phyloP scores from a whole-genome alignment of 1,284 basidiomycete genomes.

The Moesziomyces globuligerus region DNA sequence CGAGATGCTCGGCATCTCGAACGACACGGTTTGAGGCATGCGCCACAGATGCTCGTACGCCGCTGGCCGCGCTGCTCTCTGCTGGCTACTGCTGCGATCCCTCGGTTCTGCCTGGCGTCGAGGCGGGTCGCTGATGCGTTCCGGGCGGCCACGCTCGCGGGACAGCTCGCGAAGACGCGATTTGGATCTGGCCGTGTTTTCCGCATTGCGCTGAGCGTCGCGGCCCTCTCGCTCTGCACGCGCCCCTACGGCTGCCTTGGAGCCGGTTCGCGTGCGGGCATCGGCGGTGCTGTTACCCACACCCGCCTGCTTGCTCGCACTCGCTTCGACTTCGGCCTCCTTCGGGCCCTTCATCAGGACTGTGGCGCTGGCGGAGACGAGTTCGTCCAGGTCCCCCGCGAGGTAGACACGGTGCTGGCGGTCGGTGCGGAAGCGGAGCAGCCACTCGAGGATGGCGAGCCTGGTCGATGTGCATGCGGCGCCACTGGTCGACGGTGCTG shows the following conservation, averaged over 20 bases:
- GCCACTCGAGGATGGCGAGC: conserved; percentile 82
- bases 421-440: conserved; percentile 89
- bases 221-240: conserved; percentile 30
- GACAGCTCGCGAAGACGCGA: conserved; percentile 47
- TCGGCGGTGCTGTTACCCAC: conserved; percentile 7
- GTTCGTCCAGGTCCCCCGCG: conserved; percentile 69
- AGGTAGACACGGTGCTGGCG: conserved; percentile 88
- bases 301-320: conserved; percentile 62
- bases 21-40: conserved; percentile 79
- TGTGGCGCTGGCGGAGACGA: conserved; percentile 45
- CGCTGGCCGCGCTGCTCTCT: conserved; percentile 19
- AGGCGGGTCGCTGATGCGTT: conserved; percentile 26
- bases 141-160: conserved; percentile 32
- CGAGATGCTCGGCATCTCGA: conserved; percentile 71
- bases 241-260: conserved; percentile 14
- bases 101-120: conserved; percentile 26
- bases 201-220: conserved; percentile 33
- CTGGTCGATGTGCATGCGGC: conserved; percentile 69
- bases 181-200: conserved; percentile 25
- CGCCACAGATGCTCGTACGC: conserved; percentile 74
- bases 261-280: conserved; percentile 15
- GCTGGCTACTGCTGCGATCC: conserved; percentile 72
- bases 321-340: conserved; percentile 12
- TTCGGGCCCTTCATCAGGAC: conserved; percentile 36
- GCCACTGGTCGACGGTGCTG: conserved; percentile 3